These are phyloP conservation scores for Sodiomyces alkalinus DNA, from an alignment of 2,329 filamentous ascomycete species.

Conservation along the genomic window DNA sequence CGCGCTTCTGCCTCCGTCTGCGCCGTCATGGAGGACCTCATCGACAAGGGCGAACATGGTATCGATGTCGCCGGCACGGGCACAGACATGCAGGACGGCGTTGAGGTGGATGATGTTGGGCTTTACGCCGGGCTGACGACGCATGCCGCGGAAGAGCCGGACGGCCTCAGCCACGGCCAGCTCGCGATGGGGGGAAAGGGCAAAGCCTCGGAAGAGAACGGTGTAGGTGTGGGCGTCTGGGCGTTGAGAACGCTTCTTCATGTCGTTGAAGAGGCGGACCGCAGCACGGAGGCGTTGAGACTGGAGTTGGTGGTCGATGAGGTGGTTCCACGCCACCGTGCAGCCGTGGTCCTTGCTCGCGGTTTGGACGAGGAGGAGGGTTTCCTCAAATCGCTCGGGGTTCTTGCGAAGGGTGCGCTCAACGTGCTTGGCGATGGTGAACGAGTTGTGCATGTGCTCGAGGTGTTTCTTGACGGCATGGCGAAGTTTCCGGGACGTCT, in stretches of 20 bases:
- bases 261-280: slow-evolving; percentile 84
- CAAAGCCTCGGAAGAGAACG: slow-evolving; percentile 63
- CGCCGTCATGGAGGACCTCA: slow-evolving; percentile 53
- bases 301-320: slow-evolving; percentile 58
- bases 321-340: slow-evolving; percentile 73
- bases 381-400: slow-evolving; percentile 47
- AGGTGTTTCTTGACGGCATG: slow-evolving; percentile 39
- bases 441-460: slow-evolving; percentile 50
- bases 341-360: slow-evolving; percentile 52
- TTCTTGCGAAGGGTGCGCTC: slow-evolving; percentile 32
- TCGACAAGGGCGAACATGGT: slow-evolving; percentile 62
- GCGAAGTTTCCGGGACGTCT: slow-evolving; percentile 14
- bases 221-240: slow-evolving; percentile 78
- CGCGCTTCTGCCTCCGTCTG: no score
- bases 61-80: slow-evolving; percentile 60
- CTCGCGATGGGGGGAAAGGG: slow-evolving; percentile 39
- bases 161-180: slow-evolving; percentile 53
- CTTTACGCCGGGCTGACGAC: slow-evolving; percentile 44
- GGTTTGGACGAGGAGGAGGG: slow-evolving; percentile 49
- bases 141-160: slow-evolving; percentile 63
- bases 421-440: slow-evolving; percentile 57
- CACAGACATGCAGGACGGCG: slow-evolving; percentile 71
- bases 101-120: slow-evolving; percentile 77
- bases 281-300: slow-evolving; percentile 46
- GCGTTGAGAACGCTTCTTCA: slow-evolving; percentile 81